A percentile compares a stretch with the other conserved stretches of the same genome.
Evolutionary conservation across 2,329 filamentous ascomycete species (phyloP).

Genomic region (Monosporascus sp.): DNA sequence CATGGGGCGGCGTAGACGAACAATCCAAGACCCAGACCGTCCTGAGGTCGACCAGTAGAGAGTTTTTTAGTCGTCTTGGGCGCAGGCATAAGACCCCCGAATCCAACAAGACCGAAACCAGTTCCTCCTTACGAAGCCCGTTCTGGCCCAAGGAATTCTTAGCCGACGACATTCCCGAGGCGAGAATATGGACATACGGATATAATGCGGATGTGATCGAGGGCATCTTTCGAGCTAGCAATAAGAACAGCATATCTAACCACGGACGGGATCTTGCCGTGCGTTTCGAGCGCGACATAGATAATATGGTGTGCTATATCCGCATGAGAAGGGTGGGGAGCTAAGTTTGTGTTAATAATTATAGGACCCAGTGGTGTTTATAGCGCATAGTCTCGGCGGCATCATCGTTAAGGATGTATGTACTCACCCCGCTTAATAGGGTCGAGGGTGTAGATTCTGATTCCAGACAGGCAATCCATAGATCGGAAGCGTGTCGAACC

Average conservation of each 20-base stretch:
- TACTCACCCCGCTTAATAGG: too few relatives aligned
- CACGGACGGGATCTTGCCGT: conserved; percentile 27
- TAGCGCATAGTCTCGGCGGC: conserved; percentile 34
- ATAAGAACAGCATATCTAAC: conserved; percentile 32
- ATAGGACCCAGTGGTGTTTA: conserved; percentile 28
- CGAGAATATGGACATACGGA: conserved; percentile 35
- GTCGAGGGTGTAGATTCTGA: neutral
- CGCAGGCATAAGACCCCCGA: neutral
- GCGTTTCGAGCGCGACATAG: conserved; percentile 26
- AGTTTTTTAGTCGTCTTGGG: neutral
- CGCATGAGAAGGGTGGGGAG: neutral
- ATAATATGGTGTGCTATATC: conserved; percentile 18
- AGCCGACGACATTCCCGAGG: conserved; percentile 27
- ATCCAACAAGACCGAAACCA: neutral
- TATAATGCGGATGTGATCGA: conserved; percentile 34
- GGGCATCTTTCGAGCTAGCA: conserved; percentile 30
- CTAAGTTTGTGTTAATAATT: too few relatives aligned
- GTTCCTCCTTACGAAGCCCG: neutral
- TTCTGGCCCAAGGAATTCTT: conserved; percentile 34
- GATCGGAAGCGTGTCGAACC: conserved; percentile 18
- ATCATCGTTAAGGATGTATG: conserved; percentile 32
- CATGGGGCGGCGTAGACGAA: conserved; percentile 21
- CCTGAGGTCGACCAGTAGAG: conserved; percentile 4
- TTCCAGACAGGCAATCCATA: conserved; percentile 22
- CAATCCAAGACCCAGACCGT: neutral